Evolutionary conservation across 192 early-diverging fungal species (phyloP).

Genomic region (Coemansia sp.): DNA sequence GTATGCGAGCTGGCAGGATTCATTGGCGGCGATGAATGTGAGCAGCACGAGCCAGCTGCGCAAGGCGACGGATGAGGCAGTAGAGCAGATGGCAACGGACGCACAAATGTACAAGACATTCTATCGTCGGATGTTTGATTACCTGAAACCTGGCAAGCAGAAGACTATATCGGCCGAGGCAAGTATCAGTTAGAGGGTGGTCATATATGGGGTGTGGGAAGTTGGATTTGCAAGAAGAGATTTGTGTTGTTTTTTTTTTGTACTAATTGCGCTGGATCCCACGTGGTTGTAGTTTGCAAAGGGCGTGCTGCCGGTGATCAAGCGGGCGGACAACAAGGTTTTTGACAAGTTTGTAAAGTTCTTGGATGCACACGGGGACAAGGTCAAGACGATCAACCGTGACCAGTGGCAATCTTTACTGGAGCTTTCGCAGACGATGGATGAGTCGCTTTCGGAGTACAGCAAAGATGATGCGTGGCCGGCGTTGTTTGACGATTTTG

Average conservation of each 20-base stretch:
- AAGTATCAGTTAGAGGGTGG: conserved; percentile 4
- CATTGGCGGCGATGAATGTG: conserved; percentile 21
- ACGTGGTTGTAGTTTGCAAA: conserved; percentile 21
- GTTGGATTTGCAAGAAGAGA: neutral
- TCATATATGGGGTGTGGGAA: neutral
- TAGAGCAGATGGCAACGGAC: conserved; percentile 12
- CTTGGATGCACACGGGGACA: conserved; percentile 23
- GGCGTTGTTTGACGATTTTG: conserved; percentile 46
- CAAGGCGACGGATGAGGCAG: conserved; percentile 4
- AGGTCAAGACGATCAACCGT: conserved; percentile 30
- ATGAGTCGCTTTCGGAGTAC: conserved; percentile 23
- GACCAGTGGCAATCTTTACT: conserved; percentile 51
- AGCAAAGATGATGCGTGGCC: conserved; percentile 50
- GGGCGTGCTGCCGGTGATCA: conserved; percentile 25
- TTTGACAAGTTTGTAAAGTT: conserved; percentile 38
- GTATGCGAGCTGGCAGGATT: conserved; percentile 21
- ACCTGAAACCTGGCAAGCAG: conserved; percentile 24
- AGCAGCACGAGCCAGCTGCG: conserved; percentile 12
- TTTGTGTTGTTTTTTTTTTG: neutral
- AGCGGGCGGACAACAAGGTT: conserved; percentile 14
- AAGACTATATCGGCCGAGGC: conserved; percentile 25
- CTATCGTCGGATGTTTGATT: conserved; percentile 39
- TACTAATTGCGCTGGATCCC: neutral
- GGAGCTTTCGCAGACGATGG: conserved; percentile 27
- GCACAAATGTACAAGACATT: conserved; percentile 19